A percentile compares a stretch with the other conserved stretches of the same genome.
Evolutionary conservation across 805 yeast genomes (phyloP).

Genomic region (Schwanniomyces sp.): DNA sequence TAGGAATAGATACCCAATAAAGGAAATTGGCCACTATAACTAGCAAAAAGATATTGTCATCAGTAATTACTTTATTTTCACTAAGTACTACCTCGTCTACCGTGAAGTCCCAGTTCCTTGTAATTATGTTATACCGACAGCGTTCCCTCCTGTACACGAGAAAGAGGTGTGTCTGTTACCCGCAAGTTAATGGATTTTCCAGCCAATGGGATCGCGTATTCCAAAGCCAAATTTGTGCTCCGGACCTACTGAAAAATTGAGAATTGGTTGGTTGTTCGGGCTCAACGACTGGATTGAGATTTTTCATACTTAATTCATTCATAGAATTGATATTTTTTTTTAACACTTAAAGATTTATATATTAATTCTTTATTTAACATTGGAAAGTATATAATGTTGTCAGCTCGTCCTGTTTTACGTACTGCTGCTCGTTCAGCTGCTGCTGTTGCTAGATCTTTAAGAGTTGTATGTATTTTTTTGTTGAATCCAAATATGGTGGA

Average conservation of each 20-base stretch:
- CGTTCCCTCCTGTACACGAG: background rate
- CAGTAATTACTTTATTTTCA: too few relatives aligned
- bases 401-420: conserved; percentile 83
- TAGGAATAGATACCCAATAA: too few relatives aligned
- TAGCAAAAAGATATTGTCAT: too few relatives aligned
- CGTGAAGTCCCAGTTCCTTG: background rate
- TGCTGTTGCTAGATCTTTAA: conserved; percentile 35
- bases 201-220: conserved; percentile 1
- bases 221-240: conserved; percentile 1
- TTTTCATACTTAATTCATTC: conserved; percentile 2
- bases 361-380: conserved; percentile 9
- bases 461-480: conserved; percentile 30
- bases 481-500: background rate
- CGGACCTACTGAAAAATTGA: conserved; percentile 9
- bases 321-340: conserved; percentile 4
- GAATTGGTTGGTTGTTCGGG: conserved; percentile 8
- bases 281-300: conserved; percentile 5
- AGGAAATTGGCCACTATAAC: too few relatives aligned
- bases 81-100: too few relatives aligned
- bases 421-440: conserved; percentile 79
- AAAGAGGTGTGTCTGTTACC: background rate
- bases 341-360: conserved; percentile 9
- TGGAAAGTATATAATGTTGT: conserved; percentile 54
- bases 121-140: background rate
- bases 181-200: background rate